Evolutionary conservation across 257 asterid genomes (phyloP).

Genomic region (Coffea eugenioides): DNA sequence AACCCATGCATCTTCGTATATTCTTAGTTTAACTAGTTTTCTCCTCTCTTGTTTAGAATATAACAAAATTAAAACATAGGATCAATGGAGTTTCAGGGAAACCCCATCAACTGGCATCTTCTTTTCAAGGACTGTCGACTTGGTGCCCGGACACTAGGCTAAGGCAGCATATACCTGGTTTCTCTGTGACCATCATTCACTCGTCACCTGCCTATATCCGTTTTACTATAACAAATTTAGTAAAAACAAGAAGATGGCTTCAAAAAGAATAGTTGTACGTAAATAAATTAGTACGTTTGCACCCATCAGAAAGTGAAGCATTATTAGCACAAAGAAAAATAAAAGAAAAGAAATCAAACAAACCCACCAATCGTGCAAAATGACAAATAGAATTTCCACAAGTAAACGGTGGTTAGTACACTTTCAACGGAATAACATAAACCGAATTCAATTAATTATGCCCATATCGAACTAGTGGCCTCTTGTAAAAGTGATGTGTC

Average conservation of each 20-base stretch:
- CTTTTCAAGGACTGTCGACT: not conserved
- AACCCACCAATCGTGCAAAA: slow-evolving; percentile 40
- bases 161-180: not conserved
- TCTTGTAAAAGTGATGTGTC: slow-evolving; percentile 12
- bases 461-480: slow-evolving; percentile 36
- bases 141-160: not conserved
- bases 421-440: slow-evolving; percentile 18
- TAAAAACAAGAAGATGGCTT: slow-evolving; percentile 17
- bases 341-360: slow-evolving; percentile 24
- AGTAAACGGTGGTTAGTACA: slow-evolving; percentile 36
- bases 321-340: slow-evolving; percentile 35
- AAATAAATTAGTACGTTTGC: not conserved
- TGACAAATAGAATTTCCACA: slow-evolving; percentile 41
- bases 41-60: slow-evolving; percentile 18
- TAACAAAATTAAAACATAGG: not conserved
- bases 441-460: slow-evolving; percentile 23
- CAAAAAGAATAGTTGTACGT: slow-evolving; percentile 12
- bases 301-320: slow-evolving; percentile 38
- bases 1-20: not conserved
- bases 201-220: not conserved
- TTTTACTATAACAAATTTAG: not conserved
- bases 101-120: slow-evolving; percentile 22
- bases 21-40: no score
- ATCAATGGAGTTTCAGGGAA: slow-evolving; percentile 37
- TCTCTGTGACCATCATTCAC: not conserved